Evolutionary conservation across 1,284 basidiomycete genomes (phyloP).

Genomic region (Microstroma glucosiphilum): DNA sequence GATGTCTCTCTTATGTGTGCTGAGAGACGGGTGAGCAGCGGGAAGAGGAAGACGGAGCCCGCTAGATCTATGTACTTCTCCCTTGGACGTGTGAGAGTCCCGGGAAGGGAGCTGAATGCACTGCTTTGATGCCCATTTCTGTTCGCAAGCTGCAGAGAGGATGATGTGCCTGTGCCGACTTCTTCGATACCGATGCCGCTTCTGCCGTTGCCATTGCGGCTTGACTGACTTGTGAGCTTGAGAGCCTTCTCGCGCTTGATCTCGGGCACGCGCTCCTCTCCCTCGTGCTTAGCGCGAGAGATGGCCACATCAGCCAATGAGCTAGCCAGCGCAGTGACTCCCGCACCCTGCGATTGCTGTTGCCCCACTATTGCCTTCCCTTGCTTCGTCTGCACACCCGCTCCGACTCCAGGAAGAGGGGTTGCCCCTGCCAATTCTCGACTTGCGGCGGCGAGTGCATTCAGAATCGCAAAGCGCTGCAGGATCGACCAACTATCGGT

Average conservation of each 20-base stretch:
- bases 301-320: slow-evolving; percentile 15
- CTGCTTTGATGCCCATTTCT: slow-evolving; percentile 5
- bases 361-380: not conserved
- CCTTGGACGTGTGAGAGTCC: slow-evolving; percentile 55
- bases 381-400: not conserved
- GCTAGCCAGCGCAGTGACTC: slow-evolving; percentile 2
- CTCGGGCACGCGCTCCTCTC: slow-evolving; percentile 22
- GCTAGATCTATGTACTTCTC: slow-evolving; percentile 20
- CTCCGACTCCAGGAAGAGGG: not conserved
- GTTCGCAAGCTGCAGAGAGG: no score
- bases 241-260: slow-evolving; percentile 15
- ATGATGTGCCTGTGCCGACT: slow-evolving; percentile 21
- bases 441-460: slow-evolving; percentile 75
- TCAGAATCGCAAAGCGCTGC: slow-evolving; percentile 77
- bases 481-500: slow-evolving; percentile 78
- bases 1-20: slow-evolving; percentile 15
- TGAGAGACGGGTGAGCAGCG: slow-evolving; percentile 85
- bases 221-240: not conserved
- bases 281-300: slow-evolving; percentile 11
- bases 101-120: slow-evolving; percentile 8
- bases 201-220: slow-evolving; percentile 19
- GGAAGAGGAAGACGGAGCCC: slow-evolving; percentile 59
- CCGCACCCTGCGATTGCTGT: not conserved
- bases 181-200: slow-evolving; percentile 15
- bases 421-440: slow-evolving; percentile 59